Evolutionary conservation across 352 stramenopile genomes (phyloP).

Genomic region (Globisporangium acanthophoron): DNA sequence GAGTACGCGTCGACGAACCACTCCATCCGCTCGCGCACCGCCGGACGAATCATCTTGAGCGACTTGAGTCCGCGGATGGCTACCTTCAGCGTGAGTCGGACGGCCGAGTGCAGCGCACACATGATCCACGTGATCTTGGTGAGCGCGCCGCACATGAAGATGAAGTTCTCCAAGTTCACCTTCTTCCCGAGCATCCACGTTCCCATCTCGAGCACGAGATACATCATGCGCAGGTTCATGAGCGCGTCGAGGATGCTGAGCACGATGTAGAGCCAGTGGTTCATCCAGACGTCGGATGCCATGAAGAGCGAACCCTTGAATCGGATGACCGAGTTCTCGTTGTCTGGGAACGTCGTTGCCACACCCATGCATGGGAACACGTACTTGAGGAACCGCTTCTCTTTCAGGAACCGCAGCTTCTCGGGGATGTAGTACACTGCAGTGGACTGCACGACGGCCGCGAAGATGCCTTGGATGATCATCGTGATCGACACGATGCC

Average conservation of each 20-base stretch:
- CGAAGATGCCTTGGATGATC: conserved; percentile 44
- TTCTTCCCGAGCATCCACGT: too few species aligned
- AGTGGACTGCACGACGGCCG: conserved; percentile 29
- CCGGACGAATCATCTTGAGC: neutral
- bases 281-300: too few species aligned
- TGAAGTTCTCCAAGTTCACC: too few species aligned
- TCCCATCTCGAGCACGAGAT: conserved; percentile 32
- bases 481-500: conserved; percentile 44
- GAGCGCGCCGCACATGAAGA: too few species aligned
- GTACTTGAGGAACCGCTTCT: conserved; percentile 35
- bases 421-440: conserved; percentile 38
- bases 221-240: conserved; percentile 33
- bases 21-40: too few species aligned
- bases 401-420: neutral
- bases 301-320: neutral
- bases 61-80: conserved; percentile 18
- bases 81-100: conserved; percentile 26
- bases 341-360: conserved; percentile 24
- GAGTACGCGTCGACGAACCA: too few species aligned
- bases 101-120: conserved; percentile 32
- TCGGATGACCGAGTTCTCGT: conserved; percentile 10
- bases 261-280: conserved; percentile 13
- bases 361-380: conserved; percentile 43
- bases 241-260: conserved; percentile 45
- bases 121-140: conserved; percentile 46